Percentiles rank a stretch among this genome's conserved stretches.
Evolutionary conservation across 176 grass and related monocot species (phyloP).

Genomic region (Aechmea fasciata): DNA sequence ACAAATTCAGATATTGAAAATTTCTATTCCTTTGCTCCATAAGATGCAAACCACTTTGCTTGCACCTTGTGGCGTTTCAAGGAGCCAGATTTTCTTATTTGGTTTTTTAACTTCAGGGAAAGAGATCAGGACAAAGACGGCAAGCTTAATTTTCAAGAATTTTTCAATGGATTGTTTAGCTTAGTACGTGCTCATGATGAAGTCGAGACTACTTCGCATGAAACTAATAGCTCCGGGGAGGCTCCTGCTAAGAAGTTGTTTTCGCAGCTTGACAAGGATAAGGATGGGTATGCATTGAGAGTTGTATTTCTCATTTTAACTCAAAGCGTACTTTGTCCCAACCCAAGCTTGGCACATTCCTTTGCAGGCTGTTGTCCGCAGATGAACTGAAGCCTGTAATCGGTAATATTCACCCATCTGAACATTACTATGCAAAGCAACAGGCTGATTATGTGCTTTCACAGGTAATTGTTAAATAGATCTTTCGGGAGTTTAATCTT

Average conservation of each 20-base stretch:
- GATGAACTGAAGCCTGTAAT: constrained; percentile 69
- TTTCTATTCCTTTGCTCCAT: background rate
- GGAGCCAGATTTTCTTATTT: constrained; percentile 1
- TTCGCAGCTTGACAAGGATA: constrained; percentile 75
- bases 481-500: background rate
- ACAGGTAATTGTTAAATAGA: constrained; percentile 39
- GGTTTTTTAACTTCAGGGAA: constrained; percentile 48
- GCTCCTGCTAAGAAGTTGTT: constrained; percentile 81
- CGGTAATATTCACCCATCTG: constrained; percentile 66
- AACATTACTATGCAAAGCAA: constrained; percentile 78
- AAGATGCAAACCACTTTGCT: background rate
- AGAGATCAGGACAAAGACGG: constrained; percentile 86
- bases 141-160: constrained; percentile 86
- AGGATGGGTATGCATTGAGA: constrained; percentile 66
- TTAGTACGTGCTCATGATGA: constrained; percentile 71
- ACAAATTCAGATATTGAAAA: too few species aligned
- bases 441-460: constrained; percentile 83
- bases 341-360: constrained; percentile 6
- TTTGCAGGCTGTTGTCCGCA: constrained; percentile 69
- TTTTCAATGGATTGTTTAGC: constrained; percentile 74
- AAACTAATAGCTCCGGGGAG: constrained; percentile 38
- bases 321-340: constrained; percentile 3
- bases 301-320: constrained; percentile 8
- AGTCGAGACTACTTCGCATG: constrained; percentile 34
- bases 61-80: background rate